A percentile compares a stretch with the other conserved stretches of the same genome.
These are phyloP conservation scores for Tetracentron sinense DNA, from an alignment of 164 flowering plant genomes.

Conservation along the genomic window DNA sequence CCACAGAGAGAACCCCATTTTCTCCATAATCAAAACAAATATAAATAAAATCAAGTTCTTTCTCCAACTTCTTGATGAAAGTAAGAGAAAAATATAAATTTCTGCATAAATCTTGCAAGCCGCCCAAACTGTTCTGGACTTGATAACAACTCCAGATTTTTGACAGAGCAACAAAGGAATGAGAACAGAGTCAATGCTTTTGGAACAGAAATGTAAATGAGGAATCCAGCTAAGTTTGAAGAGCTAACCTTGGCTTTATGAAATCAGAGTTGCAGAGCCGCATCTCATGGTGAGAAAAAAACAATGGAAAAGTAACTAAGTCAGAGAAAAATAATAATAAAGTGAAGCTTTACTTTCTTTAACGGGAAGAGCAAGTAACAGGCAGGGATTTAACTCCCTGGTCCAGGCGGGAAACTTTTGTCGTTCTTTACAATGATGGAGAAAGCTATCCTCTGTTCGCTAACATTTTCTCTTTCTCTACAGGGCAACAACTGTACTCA, in stretches of 20 bases:
- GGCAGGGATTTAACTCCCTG: too few relatives aligned
- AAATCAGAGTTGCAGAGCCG: neutral
- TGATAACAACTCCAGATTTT: neutral
- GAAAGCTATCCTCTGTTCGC: too few relatives aligned
- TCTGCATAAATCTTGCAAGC: neutral
- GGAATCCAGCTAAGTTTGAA: neutral
- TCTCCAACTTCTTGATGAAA: neutral
- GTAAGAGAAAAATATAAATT: neutral
- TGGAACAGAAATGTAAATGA: neutral
- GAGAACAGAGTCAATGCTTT: neutral
- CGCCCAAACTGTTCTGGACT: neutral
- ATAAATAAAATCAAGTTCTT: neutral
- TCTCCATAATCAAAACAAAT: neutral
- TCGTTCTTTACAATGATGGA: too few relatives aligned
- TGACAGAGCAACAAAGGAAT: too few relatives aligned
- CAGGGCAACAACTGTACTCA: too few relatives aligned
- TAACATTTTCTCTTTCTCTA: too few relatives aligned
- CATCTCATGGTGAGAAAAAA: neutral
- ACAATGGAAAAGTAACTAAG: too few relatives aligned
- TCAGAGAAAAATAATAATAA: too few relatives aligned
- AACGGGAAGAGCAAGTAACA: too few relatives aligned
- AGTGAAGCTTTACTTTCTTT: too few relatives aligned
- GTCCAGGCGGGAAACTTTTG: too few relatives aligned
- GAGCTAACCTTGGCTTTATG: neutral
- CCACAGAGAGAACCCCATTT: slow-evolving; percentile 3